phyloP scores from a whole-genome alignment of 176 grass and related monocot species.

The Luzula sylvatica region DNA sequence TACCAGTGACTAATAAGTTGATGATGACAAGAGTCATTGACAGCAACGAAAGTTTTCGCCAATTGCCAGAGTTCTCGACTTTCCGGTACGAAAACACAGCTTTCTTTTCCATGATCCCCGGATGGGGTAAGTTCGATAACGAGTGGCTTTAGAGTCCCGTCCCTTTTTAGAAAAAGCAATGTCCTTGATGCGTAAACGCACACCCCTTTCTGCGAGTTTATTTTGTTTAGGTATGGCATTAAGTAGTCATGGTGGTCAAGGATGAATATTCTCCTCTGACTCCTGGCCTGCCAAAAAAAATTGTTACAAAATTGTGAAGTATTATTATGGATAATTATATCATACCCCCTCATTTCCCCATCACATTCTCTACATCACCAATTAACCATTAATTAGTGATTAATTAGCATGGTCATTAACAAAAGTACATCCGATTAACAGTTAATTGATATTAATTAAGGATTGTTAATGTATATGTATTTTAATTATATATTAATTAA shows the following conservation, averaged over 20 bases:
- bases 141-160: slow-evolving; percentile 47
- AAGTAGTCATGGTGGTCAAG: slow-evolving; percentile 94
- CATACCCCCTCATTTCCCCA: no score
- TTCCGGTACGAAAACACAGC: slow-evolving; percentile 47
- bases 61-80: slow-evolving; percentile 46
- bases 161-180: slow-evolving; percentile 57
- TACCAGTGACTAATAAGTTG: slow-evolving; percentile 98
- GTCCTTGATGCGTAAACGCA: slow-evolving; percentile 89
- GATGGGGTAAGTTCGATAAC: slow-evolving; percentile 72
- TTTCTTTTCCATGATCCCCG: slow-evolving; percentile 18
- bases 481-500: no score
- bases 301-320: no score
- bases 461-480: no score
- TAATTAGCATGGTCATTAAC: no score
- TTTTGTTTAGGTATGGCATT: slow-evolving; percentile 64
- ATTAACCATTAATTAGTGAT: no score
- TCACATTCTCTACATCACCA: no score
- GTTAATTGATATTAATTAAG: no score
- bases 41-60: slow-evolving; percentile 72
- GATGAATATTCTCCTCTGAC: slow-evolving; percentile 40
- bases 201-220: slow-evolving; percentile 42
- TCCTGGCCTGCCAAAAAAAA: slow-evolving; percentile 34
- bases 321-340: no score
- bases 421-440: no score
- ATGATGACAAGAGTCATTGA: slow-evolving; percentile 91